Percentiles rank a stretch among this genome's conserved stretches.
phyloP scores from a whole-genome alignment of 345 rosid species.

The Alliaria petiolata region DNA sequence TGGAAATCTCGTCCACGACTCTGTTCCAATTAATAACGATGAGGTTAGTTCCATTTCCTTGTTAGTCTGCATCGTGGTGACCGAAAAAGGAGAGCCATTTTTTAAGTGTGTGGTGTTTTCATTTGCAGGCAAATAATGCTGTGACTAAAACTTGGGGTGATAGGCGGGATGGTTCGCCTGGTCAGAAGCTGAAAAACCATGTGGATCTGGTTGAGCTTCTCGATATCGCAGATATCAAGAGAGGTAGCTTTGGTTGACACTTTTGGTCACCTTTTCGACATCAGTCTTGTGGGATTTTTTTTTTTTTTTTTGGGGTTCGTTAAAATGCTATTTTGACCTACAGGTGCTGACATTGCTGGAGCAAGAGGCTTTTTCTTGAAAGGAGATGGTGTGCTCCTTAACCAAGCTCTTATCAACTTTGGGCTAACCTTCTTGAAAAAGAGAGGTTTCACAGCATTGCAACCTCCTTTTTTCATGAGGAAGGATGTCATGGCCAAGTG shows the following conservation, averaged over 20 bases:
- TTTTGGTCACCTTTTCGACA: neutral
- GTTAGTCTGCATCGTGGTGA: neutral
- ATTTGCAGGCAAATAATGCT: constrained; percentile 63
- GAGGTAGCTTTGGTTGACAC: constrained; percentile 42
- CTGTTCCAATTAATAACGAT: constrained; percentile 68
- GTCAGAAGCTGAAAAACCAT: constrained; percentile 61
- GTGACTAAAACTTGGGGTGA: constrained; percentile 61
- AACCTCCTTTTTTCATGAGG: constrained; percentile 90
- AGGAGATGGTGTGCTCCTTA: constrained; percentile 82
- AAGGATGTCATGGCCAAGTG: constrained; percentile 93
- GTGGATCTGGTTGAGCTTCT: constrained; percentile 92
- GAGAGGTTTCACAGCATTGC: constrained; percentile 64
- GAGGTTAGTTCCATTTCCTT: constrained; percentile 45
- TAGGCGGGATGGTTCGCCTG: constrained; percentile 42
- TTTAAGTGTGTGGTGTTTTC: neutral
- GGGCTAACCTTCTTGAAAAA: constrained; percentile 72
- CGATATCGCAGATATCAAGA: constrained; percentile 72
- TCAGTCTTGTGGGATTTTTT: neutral
- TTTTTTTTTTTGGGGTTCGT: neutral
- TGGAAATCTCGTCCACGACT: constrained; percentile 90
- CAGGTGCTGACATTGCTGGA: constrained; percentile 87
- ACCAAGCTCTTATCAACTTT: constrained; percentile 86
- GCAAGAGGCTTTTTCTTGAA: constrained; percentile 83
- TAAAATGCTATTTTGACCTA: neutral
- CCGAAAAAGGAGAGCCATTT: neutral